These are phyloP conservation scores for Aureobasidium leucospermi DNA, from an alignment of 2,329 filamentous ascomycete genomes.

Conservation along the genomic window DNA sequence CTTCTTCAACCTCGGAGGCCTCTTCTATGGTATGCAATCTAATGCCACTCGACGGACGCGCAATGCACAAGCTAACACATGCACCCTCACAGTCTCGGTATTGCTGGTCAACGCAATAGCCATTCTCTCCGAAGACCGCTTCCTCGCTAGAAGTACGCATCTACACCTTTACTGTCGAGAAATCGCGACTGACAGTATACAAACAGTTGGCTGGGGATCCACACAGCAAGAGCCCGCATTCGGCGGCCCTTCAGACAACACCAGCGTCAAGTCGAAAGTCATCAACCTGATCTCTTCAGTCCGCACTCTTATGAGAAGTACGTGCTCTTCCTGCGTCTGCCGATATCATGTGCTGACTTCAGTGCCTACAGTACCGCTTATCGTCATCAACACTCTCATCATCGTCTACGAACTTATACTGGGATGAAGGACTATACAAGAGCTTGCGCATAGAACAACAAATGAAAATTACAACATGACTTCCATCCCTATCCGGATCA, in stretches of 20 bases:
- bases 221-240: constrained; percentile 66
- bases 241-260: constrained; percentile 61
- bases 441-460: not conserved
- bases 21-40: constrained; percentile 60
- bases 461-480: not conserved
- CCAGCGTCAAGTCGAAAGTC: constrained; percentile 76
- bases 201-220: constrained; percentile 69
- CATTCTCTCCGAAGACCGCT: constrained; percentile 89
- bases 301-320: constrained; percentile 88
- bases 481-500: not conserved
- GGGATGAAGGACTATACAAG: constrained; percentile 43
- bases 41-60: not conserved
- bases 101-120: constrained; percentile 92
- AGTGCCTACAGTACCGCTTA: constrained; percentile 63
- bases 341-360: constrained; percentile 10
- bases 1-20: constrained; percentile 61
- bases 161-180: not conserved
- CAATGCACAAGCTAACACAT: constrained; percentile 18
- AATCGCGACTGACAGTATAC: not conserved
- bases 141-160: constrained; percentile 66
- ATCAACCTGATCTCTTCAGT: constrained; percentile 87
- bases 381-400: constrained; percentile 73
- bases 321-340: constrained; percentile 28
- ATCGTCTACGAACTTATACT: constrained; percentile 76
- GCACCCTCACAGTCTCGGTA: constrained; percentile 54